phyloP scores from a whole-genome alignment of 495 filamentous ascomycete species.

The Penicillium desertorum region DNA sequence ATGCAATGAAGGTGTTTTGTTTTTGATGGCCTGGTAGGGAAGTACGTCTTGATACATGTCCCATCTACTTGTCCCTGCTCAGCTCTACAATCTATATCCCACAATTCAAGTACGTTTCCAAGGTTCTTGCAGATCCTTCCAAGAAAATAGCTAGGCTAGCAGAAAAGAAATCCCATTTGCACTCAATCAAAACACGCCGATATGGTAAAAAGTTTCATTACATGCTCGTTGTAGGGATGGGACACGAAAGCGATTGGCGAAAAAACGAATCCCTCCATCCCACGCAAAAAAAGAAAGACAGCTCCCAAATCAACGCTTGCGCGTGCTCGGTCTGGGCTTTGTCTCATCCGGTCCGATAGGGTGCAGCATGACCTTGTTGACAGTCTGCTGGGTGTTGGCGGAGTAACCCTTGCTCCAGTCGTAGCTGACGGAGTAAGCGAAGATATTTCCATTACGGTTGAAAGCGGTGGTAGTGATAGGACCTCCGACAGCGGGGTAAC shows the following conservation, averaged over 20 bases:
- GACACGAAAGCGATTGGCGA: constrained; percentile 12
- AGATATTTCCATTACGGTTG: constrained; percentile 72
- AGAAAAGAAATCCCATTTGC: constrained; percentile 22
- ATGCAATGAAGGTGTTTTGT: constrained; percentile 10
- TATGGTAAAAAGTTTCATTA: constrained; percentile 31
- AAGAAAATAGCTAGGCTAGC: constrained; percentile 4
- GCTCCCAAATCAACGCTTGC: constrained; percentile 60
- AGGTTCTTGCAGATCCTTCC: background rate
- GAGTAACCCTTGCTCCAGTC: constrained; percentile 93
- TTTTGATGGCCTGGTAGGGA: background rate
- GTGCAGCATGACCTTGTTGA: constrained; percentile 87
- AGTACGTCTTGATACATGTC: background rate
- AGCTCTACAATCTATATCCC: background rate
- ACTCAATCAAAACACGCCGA: constrained; percentile 28
- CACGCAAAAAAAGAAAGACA: constrained; percentile 5
- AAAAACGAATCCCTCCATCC: constrained; percentile 5
- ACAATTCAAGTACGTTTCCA: background rate
- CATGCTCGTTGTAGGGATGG: constrained; percentile 33
- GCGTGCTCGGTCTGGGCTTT: constrained; percentile 69
- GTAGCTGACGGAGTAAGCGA: constrained; percentile 89
- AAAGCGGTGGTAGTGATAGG: constrained; percentile 78
- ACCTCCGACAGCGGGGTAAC: constrained; percentile 80
- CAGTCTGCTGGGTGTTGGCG: constrained; percentile 63
- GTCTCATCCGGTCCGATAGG: constrained; percentile 73
- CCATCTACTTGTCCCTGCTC: background rate